These are phyloP conservation scores for Backusella westeae DNA, from an alignment of 192 early-diverging fungal species.

Conservation along the genomic window DNA sequence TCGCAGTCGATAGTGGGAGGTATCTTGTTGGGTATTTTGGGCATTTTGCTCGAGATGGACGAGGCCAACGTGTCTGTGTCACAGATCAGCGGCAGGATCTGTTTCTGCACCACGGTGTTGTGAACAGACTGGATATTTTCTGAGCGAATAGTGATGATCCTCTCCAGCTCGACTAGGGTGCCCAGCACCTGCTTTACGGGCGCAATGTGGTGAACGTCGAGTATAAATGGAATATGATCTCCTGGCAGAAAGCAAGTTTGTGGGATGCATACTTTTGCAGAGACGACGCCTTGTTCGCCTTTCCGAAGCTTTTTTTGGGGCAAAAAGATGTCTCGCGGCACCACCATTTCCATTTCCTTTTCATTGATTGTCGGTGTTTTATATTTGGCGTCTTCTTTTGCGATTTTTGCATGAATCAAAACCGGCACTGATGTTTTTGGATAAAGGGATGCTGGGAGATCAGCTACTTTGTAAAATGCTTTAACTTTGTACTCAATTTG, in stretches of 20 bases:
- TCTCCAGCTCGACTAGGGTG: not conserved
- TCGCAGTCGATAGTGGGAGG: not conserved
- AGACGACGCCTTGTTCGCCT: not conserved
- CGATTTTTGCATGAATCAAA: not conserved
- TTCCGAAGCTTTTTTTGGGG: not conserved
- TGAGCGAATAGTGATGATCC: not conserved
- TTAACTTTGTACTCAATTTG: constrained; percentile 13
- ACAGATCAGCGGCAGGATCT: not conserved
- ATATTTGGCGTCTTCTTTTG: not conserved
- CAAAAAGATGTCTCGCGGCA: constrained; percentile 9
- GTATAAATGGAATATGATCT: not conserved
- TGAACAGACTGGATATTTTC: not conserved
- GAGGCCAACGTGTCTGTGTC: not conserved
- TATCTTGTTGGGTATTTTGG: not conserved
- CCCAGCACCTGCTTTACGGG: constrained; percentile 5
- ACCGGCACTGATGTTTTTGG: constrained; percentile 5
- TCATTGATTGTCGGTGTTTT: not conserved
- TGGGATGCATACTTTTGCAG: not conserved
- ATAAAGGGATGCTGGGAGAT: constrained; percentile 7
- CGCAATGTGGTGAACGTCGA: not conserved
- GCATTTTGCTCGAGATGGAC: not conserved
- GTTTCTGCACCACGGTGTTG: not conserved
- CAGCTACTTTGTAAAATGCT: constrained; percentile 1
- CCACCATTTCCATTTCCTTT: constrained; percentile 6
- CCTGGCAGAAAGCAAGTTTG: constrained; percentile 2